phyloP scores from a whole-genome alignment of 371 early-diverging fungal species.

The Mortierella polycephala region DNA sequence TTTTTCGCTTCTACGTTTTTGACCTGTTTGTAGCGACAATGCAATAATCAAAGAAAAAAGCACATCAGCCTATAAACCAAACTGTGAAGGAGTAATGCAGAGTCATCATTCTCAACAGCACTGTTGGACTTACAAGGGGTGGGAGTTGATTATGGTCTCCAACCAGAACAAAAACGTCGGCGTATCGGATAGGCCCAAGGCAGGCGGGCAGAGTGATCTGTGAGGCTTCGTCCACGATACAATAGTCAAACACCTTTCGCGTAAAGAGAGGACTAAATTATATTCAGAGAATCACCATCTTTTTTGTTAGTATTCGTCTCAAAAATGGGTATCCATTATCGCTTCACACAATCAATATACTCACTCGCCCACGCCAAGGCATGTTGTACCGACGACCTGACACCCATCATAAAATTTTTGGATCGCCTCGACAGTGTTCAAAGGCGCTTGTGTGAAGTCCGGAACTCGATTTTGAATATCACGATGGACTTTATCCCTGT shows the following conservation, averaged over 20 bases:
- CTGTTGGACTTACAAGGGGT: constrained; percentile 79
- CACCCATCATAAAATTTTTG: constrained; percentile 66
- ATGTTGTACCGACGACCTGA: constrained; percentile 89
- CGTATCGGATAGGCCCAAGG: constrained; percentile 91
- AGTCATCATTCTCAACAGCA: background rate
- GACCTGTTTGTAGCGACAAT: constrained; percentile 47
- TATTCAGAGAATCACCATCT: background rate
- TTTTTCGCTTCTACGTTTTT: constrained; percentile 63
- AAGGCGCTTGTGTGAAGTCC: constrained; percentile 50
- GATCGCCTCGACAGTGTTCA: constrained; percentile 68
- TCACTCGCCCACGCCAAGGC: constrained; percentile 88
- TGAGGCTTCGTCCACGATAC: constrained; percentile 99
- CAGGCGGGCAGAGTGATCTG: constrained; percentile 96
- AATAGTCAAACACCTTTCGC: constrained; percentile 92
- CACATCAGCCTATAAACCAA: background rate
- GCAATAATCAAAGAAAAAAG: too few species aligned
- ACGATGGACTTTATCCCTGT: constrained; percentile 72
- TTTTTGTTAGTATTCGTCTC: too few species aligned
- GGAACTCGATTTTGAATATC: constrained; percentile 65
- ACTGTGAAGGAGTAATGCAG: background rate
- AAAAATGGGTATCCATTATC: background rate
- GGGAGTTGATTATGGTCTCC: constrained; percentile 99
- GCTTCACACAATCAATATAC: constrained; percentile 16
- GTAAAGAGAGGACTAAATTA: constrained; percentile 63
- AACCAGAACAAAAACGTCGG: constrained; percentile 92